A percentile compares a stretch with the other conserved stretches of the same genome.
phyloP scores from a whole-genome alignment of 2,329 filamentous ascomycete species.

The Sphaerulina vaccinii region DNA sequence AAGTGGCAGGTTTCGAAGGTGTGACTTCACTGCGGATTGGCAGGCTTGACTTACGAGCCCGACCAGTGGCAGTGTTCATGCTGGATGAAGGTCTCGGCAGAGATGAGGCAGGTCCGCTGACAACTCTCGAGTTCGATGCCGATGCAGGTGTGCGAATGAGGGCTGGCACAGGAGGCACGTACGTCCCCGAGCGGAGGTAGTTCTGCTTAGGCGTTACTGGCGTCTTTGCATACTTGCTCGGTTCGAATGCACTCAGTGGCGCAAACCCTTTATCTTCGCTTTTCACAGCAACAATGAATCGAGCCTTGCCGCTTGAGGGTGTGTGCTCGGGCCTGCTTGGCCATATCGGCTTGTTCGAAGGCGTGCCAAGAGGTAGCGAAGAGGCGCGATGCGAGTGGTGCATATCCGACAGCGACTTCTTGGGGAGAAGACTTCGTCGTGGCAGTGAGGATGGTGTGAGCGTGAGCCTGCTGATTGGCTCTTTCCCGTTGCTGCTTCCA shows the following conservation, averaged over 20 bases:
- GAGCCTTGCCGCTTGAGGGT: slow-evolving; percentile 27
- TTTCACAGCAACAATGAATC: slow-evolving; percentile 27
- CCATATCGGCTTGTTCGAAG: slow-evolving; percentile 18
- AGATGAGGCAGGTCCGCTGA: slow-evolving; percentile 21
- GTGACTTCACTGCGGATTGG: slow-evolving; percentile 22
- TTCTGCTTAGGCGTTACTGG: slow-evolving; percentile 33
- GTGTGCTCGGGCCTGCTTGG: slow-evolving; percentile 21
- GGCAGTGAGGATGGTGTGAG: slow-evolving; percentile 24
- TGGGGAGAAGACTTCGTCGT: slow-evolving; percentile 20
- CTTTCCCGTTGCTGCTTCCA: slow-evolving; percentile 17
- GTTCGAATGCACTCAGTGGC: slow-evolving; percentile 37
- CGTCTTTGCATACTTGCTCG: slow-evolving; percentile 36
- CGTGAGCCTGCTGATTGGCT: slow-evolving; percentile 13
- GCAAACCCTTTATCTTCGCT: slow-evolving; percentile 31
- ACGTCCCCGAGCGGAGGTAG: slow-evolving; percentile 26
- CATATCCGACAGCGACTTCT: slow-evolving; percentile 21
- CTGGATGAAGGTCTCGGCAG: slow-evolving; percentile 24
- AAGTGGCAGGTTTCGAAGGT: slow-evolving; percentile 10
- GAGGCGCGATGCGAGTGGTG: slow-evolving; percentile 24
- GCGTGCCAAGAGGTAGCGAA: slow-evolving; percentile 23
- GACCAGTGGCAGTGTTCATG: slow-evolving; percentile 10
- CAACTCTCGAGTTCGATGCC: slow-evolving; percentile 8
- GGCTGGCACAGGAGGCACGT: slow-evolving; percentile 16
- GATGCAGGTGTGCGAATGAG: slow-evolving; percentile 12
- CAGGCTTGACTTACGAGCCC: slow-evolving; percentile 27